Conservation (phyloP, 1,284 basidiomycete species). For the Cutaneotrichosporon daszewskae region DNA sequence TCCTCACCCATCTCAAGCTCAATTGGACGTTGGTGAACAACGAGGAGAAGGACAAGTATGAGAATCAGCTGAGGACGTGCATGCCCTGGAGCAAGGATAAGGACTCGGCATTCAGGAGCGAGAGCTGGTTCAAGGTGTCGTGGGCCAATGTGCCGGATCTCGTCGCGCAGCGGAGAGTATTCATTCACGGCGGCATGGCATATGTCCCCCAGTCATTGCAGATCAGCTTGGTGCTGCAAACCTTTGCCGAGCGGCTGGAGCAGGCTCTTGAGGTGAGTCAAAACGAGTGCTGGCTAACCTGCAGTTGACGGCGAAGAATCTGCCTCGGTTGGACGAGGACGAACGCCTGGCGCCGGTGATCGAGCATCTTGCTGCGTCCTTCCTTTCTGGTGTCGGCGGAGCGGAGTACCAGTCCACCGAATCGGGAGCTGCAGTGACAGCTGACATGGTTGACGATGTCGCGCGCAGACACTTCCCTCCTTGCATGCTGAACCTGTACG, state of each 20-base stretch:
- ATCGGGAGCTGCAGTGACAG: constrained; percentile 62
- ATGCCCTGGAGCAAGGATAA: constrained; percentile 20
- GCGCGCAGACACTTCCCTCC: constrained; percentile 86
- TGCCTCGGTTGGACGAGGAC: constrained; percentile 95
- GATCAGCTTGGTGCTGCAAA: constrained; percentile 81
- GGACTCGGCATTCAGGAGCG: constrained; percentile 48
- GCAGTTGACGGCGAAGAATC: constrained; percentile 75
- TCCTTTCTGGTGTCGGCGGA: constrained; percentile 73
- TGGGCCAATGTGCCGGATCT: constrained; percentile 95
- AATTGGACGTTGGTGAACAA: constrained; percentile 63
- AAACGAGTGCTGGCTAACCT: neutral
- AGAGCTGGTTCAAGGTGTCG: constrained; percentile 50
- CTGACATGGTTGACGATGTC: constrained; percentile 89
- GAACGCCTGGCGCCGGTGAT: constrained; percentile 85
- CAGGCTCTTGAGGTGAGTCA: constrained; percentile 68
- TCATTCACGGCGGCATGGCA: constrained; percentile 75
- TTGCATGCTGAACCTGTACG: constrained; percentile 91
- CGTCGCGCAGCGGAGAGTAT: constrained; percentile 76
- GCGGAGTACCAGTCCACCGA: constrained; percentile 44
- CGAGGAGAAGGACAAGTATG: constrained; percentile 38
- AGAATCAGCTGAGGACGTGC: constrained; percentile 52
- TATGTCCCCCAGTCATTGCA: constrained; percentile 80
- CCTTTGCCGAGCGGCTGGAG: constrained; percentile 72
- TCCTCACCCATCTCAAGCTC: constrained; percentile 70
- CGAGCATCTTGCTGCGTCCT: constrained; percentile 87